Evolutionary conservation across 805 yeast species (phyloP).

Genomic region (Candida tallmaniae): DNA sequence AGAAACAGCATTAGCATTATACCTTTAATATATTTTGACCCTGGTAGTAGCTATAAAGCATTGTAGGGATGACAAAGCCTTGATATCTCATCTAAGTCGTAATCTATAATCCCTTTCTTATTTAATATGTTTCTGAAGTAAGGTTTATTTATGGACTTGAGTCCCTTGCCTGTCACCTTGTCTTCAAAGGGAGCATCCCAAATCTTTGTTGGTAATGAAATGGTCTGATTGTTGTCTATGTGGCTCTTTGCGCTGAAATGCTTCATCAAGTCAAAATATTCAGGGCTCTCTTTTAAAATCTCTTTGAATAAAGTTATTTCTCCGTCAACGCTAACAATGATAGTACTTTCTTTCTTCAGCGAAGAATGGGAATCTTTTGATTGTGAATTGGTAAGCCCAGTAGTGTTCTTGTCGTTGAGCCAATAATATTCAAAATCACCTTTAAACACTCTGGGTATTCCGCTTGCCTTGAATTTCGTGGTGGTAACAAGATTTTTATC

Average conservation of each 20-base stretch:
- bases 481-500: constrained; percentile 7
- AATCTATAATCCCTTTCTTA: constrained; percentile 25
- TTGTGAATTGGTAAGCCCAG: constrained; percentile 1
- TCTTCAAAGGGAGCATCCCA: constrained; percentile 28
- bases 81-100: constrained; percentile 20
- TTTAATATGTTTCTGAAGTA: constrained; percentile 25
- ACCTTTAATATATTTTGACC: background rate
- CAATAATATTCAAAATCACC: constrained; percentile 16
- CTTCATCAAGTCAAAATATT: constrained; percentile 11
- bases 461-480: constrained; percentile 15
- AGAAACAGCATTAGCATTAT: background rate
- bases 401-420: constrained; percentile 5
- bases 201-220: constrained; percentile 1
- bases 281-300: constrained; percentile 10
- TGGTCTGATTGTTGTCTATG: background rate
- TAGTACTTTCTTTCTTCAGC: constrained; percentile 6
- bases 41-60: constrained; percentile 1
- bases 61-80: constrained; percentile 7
- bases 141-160: constrained; percentile 31
- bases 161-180: constrained; percentile 39
- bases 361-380: background rate
- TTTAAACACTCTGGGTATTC: constrained; percentile 30
- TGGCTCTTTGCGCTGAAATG: background rate
- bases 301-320: constrained; percentile 22
- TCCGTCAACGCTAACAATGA: constrained; percentile 36